A percentile compares a stretch with the other conserved stretches of the same genome.
Evolutionary conservation across 2,329 filamentous ascomycete genomes (phyloP).

Genomic region (Mollisiaceae sp.): DNA sequence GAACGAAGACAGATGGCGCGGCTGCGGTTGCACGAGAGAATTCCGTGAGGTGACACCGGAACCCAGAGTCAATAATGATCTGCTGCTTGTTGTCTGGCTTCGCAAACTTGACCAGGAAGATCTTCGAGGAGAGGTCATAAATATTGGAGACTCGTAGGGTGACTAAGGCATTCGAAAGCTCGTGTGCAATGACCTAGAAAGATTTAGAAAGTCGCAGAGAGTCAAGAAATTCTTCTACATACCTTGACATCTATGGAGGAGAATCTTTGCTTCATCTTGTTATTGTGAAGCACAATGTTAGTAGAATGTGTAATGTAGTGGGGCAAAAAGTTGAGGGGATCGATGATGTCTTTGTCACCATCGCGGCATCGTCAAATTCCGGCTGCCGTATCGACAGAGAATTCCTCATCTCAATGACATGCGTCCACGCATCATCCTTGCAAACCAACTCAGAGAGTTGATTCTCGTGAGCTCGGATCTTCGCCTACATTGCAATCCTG

Average conservation of each 20-base stretch:
- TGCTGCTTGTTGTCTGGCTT: conserved; percentile 90
- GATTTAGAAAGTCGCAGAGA: conserved; percentile 12
- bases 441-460: too few species aligned
- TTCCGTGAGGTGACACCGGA: conserved; percentile 91
- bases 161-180: conserved; percentile 79
- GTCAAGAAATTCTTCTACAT: conserved; percentile 12
- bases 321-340: conserved; percentile 22
- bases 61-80: conserved; percentile 90
- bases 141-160: conserved; percentile 87
- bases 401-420: neutral
- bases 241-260: conserved; percentile 81
- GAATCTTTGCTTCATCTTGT: conserved; percentile 76
- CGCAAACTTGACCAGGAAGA: conserved; percentile 93
- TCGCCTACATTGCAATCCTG: too few species aligned
- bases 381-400: neutral
- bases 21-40: conserved; percentile 88
- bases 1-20: conserved; percentile 84
- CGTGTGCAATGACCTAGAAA: conserved; percentile 84
- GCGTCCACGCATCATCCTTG: neutral
- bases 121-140: conserved; percentile 94
- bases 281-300: conserved; percentile 12
- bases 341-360: conserved; percentile 21
- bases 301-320: conserved; percentile 22
- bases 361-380: conserved; percentile 4
- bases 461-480: too few species aligned